Evolutionary conservation across 1,139 yeast species (phyloP), one percentile per base, ranked within the genome.

Genomic region (Sugiyamaella japonica): DNA sequence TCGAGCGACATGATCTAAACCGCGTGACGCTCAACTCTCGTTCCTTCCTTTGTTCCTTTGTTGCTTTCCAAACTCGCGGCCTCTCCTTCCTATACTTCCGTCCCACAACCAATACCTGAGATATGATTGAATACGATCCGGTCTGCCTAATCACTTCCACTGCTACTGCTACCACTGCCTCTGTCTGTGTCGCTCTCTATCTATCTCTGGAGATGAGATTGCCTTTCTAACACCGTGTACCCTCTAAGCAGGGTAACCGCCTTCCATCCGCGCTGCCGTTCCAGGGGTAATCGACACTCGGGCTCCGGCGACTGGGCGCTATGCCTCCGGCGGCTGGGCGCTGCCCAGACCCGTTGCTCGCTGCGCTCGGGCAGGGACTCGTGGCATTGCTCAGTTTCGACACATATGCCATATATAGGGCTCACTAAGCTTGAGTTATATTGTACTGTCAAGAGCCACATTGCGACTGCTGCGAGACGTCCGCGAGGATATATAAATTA

Each of bases 1-100:
- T 82, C 85, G 46, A 63, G 50, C 12, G 67, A 63, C 65, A 63
- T 51, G 13, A n/a, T 10, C 8, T 8, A 31, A 31, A n/a, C 13
- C 7, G 6, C 25, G n/a, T 7, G 4, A 10, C 3, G 7, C 36
- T 20, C 25, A 6, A 20, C 25, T 20, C 25, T 20, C 25, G 25
- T 20, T 20, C 6, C 25, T 20, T 20, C 6, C 25, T n/a, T n/a
- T n/a, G n/a, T n/a, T n/a, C n/a, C n/a, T n/a, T n/a, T n/a, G n/a
- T n/a, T n/a, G n/a, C n/a, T n/a, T n/a, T n/a, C n/a, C n/a, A n/a
- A n/a, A n/a, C n/a, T n/a, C 23, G 41, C 17, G 15, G 7, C 41
- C 8, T 9, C 42, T 39, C 42, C 25, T 17, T 39, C 25, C 25
- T 20, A 20, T 20, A 20, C 25, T 20, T 20, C 25, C 25, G 25